These are phyloP conservation scores for Amanita inopinata DNA, from an alignment of 768 basidiomycete genomes.

Conservation along the genomic window DNA sequence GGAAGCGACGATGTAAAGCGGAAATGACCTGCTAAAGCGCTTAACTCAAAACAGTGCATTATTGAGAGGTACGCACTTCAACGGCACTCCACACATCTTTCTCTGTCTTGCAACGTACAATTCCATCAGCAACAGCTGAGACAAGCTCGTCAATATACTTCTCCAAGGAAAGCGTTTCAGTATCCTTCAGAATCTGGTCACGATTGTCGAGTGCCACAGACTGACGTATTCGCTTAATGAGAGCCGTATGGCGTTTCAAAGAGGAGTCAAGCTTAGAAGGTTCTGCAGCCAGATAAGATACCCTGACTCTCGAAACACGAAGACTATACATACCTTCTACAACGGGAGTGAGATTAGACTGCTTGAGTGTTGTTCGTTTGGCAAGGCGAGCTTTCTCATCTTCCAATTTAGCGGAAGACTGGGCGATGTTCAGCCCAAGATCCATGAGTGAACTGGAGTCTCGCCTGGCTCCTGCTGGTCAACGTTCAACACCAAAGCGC, in stretches of 20 bases:
- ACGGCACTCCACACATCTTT: slow-evolving; percentile 87
- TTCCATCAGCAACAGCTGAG: slow-evolving; percentile 77
- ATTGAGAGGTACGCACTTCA: slow-evolving; percentile 49
- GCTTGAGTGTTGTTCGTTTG: slow-evolving; percentile 51
- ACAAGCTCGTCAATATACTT: slow-evolving; percentile 96
- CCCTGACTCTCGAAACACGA: slow-evolving; percentile 3
- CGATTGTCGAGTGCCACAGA: slow-evolving; percentile 75
- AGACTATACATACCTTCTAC: slow-evolving; percentile 32
- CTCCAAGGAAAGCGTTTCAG: slow-evolving; percentile 81
- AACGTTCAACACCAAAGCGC: background rate
- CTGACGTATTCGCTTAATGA: slow-evolving; percentile 88
- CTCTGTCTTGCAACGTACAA: slow-evolving; percentile 82
- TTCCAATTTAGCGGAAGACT: slow-evolving; percentile 23
- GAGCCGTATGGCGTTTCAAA: slow-evolving; percentile 88
- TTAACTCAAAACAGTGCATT: background rate
- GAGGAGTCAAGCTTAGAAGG: slow-evolving; percentile 83
- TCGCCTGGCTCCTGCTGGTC: background rate
- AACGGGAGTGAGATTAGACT: slow-evolving; percentile 39
- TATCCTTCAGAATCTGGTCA: slow-evolving; percentile 87
- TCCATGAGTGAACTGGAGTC: slow-evolving; percentile 20
- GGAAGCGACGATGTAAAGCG: slow-evolving; percentile 80
- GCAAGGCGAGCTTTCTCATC: slow-evolving; percentile 40
- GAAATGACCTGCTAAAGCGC: slow-evolving; percentile 62
- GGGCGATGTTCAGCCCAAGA: slow-evolving; percentile 16
- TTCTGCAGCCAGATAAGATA: slow-evolving; percentile 32